Evolutionary conservation across 108 stramenopile genomes (phyloP), one percentile per base, ranked within the genome.

Genomic region (Ochromonas danica): DNA sequence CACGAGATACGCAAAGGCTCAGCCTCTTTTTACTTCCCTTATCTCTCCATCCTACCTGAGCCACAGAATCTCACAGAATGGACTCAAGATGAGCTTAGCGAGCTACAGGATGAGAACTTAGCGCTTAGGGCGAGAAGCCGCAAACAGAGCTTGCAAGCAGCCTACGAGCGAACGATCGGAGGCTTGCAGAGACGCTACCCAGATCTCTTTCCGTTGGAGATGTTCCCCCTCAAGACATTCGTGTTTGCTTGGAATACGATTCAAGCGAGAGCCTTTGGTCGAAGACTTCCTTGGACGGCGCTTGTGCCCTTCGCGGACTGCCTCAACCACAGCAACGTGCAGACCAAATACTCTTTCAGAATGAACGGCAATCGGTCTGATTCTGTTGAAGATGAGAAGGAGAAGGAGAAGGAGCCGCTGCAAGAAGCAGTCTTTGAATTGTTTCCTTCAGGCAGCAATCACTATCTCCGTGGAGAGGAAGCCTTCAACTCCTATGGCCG

Each of bases 221-320:
- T 6, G 42, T 88, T 89, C 62, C 70, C 89, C 1, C 63, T 86
- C 10, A 84, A 83, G 39, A 36, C 65, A 30, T 89, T 87, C 40
- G n/a, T 27, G n/a, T 89, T 81, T 39, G 85, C 89, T 0, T 90
- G 86, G 87, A 78, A 61, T 43, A 83, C 77, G 1, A 51, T 90
- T 22, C 89, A 88, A 31, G 80, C 90, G 22, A 80, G 90, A 2
- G 90, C 90, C 0, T 90, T 90, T 43, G 90, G 90, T 35, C 61
- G 87, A 31, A 78, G 88, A 0, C 67, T 90, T 61, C 88, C 85
- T 39, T 87, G 86, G 87, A 86, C 87, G 14, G 87, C 88, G 14
- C 60, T 90, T 42, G 90, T 90, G 31, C 90, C 90, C 10, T 84
- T 90, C 40, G 89, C 89, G 0, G 90, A 90, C 72, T 87, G 88